Base-by-base conservation (phyloP, 2,329 filamentous ascomycete species). In the Aspergillus niger region DNA sequence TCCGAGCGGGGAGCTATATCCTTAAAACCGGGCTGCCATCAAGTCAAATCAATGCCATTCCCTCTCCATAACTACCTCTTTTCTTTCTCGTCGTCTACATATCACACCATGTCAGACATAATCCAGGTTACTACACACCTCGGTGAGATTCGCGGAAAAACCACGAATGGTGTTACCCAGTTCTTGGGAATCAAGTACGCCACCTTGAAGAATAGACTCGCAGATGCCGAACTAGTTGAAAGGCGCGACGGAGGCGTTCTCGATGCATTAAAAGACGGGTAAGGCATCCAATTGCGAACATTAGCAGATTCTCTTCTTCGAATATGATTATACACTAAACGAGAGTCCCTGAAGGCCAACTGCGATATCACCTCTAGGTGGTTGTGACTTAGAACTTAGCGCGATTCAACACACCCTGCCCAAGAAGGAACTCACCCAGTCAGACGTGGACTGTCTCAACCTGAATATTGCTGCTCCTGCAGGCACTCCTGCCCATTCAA, bases 381-480 rank as follows among this genome's bases (percentile, higher is more conserved):
- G 78, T 8, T 74, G 79, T 49, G 75, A 83, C 39, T 65, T 72
- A 2, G 83, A 85, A 59, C 77, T 80, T n/a, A 65, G 69, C 2
- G 77, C 82, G 59, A 78, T 85, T 15, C 83, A 85, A 57, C 75
- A 84, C 8, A 66, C 73, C 0, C 69, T 85, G 1, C 78, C 81
- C 41, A 68, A 70, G 53, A 75, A 77, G 47, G 72, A 75, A 1
- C 57, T 73, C 11, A 26, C 58, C 5, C 74, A 78, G 55, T 84
- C 80, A 10, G 82, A 83, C 22, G 64, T 77, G 3, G 79, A 85
- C 53, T 79, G 83, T 32, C 70, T 86, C 24, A 84, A 82, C 52
- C 69, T 85, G 17, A 85, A 84, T 61, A 79, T 86, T 51, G 79
- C 80, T 0, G 73, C 81, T 0, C 83, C 83, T 1, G 61, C 66